phyloP scores from a whole-genome alignment of 805 yeast genomes.

The Saccharomycopsis fibuligera region DNA sequence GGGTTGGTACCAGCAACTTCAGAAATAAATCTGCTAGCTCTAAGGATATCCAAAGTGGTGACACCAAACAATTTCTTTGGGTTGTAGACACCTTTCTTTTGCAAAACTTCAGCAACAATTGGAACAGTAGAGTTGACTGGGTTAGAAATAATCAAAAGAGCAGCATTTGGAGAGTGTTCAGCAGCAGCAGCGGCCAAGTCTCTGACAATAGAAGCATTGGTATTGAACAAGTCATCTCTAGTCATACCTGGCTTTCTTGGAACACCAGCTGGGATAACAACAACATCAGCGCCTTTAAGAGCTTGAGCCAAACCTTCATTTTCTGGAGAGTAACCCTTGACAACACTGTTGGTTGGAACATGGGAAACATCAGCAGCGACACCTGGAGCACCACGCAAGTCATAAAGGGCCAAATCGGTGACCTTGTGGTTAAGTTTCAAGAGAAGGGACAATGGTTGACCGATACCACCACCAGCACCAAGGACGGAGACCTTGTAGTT shows the following conservation, averaged over 20 bases:
- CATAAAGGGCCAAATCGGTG: conserved; percentile 63
- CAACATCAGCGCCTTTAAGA: conserved; percentile 73
- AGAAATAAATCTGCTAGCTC: conserved; percentile 64
- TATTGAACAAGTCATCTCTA: conserved; percentile 77
- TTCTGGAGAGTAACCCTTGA: conserved; percentile 59
- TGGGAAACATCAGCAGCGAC: conserved; percentile 77
- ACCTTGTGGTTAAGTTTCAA: conserved; percentile 68
- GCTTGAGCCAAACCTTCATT: conserved; percentile 64
- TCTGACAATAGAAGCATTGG: conserved; percentile 77
- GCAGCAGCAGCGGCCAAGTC: conserved; percentile 69
- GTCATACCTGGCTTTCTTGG: conserved; percentile 91
- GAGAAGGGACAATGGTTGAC: conserved; percentile 61
- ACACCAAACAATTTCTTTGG: conserved; percentile 79
- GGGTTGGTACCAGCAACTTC: conserved; percentile 55
- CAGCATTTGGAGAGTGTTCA: conserved; percentile 60
- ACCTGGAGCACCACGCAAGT: conserved; percentile 72
- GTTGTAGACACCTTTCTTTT: conserved; percentile 64
- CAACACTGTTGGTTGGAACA: conserved; percentile 66
- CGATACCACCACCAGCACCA: conserved; percentile 87
- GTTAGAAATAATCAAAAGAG: conserved; percentile 63
- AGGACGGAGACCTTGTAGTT: conserved; percentile 75
- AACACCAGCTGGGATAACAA: conserved; percentile 85
- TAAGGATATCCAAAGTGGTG: conserved; percentile 70
- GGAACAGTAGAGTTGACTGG: conserved; percentile 85
- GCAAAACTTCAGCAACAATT: conserved; percentile 72